Evolutionary conservation across 371 early-diverging fungal species (phyloP).

Genomic region (Mortierella sp.): DNA sequence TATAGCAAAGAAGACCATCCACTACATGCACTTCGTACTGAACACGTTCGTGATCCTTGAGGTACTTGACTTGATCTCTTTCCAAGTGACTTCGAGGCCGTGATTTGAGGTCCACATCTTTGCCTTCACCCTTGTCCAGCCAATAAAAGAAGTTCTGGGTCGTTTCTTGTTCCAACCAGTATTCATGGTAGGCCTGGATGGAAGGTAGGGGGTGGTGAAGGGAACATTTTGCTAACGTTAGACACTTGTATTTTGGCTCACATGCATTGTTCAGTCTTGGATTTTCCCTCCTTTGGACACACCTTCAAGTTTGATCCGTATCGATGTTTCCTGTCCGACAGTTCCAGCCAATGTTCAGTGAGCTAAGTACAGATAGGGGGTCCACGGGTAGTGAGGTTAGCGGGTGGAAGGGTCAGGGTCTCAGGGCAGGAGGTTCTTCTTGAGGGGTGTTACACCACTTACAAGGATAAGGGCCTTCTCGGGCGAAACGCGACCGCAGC

Average conservation of each 20-base stretch:
- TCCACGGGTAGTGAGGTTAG: neutral
- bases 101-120: slow-evolving; percentile 30
- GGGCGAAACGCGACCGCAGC: slow-evolving; percentile 21
- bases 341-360: slow-evolving; percentile 57
- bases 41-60: slow-evolving; percentile 37
- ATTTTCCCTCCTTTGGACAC: neutral
- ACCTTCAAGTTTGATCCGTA: slow-evolving; percentile 58
- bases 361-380: slow-evolving; percentile 16
- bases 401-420: too few relatives aligned
- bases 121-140: slow-evolving; percentile 55
- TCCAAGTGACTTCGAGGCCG: slow-evolving; percentile 42
- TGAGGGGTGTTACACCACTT: slow-evolving; percentile 5
- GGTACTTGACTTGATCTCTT: slow-evolving; percentile 42
- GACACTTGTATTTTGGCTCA: too few relatives aligned
- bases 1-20: slow-evolving; percentile 46
- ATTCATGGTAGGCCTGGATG: slow-evolving; percentile 47
- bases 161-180: slow-evolving; percentile 43
- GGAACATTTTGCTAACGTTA: neutral
- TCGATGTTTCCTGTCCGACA: slow-evolving; percentile 53
- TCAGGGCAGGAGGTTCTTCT: too few relatives aligned
- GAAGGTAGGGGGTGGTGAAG: neutral
- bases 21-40: slow-evolving; percentile 39
- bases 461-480: slow-evolving; percentile 45
- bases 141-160: slow-evolving; percentile 56
- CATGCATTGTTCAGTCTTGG: too few relatives aligned